Conservation (phyloP, 371 early-diverging fungal genomes). For the Dichotomocladium elegans region DNA sequence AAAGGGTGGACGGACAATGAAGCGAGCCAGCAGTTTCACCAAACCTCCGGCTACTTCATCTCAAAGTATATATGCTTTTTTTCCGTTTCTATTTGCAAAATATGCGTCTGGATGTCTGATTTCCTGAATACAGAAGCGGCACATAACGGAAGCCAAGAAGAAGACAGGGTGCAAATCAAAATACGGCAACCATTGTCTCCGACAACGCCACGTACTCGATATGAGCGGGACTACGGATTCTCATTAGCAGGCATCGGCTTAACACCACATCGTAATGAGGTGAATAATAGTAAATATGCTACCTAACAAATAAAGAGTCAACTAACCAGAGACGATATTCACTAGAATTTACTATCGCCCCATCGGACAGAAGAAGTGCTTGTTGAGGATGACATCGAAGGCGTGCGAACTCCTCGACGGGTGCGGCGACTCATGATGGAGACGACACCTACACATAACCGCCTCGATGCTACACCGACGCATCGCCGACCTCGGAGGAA, state of each 20-base stretch:
- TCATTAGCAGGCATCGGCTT: constrained; percentile 2
- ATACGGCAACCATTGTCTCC: constrained; percentile 3
- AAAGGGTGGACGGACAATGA: constrained; percentile 1
- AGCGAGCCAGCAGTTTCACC: constrained; percentile 1
- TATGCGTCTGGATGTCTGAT: not conserved
- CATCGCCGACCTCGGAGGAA: constrained; percentile 1
- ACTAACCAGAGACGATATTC: not conserved
- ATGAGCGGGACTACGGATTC: constrained; percentile 1
- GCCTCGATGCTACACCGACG: not conserved
- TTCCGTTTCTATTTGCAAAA: not conserved
- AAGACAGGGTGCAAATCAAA: constrained; percentile 1
- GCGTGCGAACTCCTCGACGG: not conserved
- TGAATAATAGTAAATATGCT: not conserved
- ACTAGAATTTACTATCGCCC: not conserved
- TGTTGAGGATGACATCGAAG: not conserved
- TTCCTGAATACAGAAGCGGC: not conserved
- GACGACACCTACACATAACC: not conserved
- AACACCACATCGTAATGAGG: constrained; percentile 5
- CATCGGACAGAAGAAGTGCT: not conserved
- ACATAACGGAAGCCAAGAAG: not conserved
- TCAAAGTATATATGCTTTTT: not conserved
- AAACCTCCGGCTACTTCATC: not conserved
- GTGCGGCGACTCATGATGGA: constrained; percentile 2
- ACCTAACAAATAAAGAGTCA: not conserved
- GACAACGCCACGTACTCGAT: constrained; percentile 5